Percentiles rank a stretch among this genome's conserved stretches.
Conservation (phyloP, 495 filamentous ascomycete genomes). For the Pyronema domesticum region DNA sequence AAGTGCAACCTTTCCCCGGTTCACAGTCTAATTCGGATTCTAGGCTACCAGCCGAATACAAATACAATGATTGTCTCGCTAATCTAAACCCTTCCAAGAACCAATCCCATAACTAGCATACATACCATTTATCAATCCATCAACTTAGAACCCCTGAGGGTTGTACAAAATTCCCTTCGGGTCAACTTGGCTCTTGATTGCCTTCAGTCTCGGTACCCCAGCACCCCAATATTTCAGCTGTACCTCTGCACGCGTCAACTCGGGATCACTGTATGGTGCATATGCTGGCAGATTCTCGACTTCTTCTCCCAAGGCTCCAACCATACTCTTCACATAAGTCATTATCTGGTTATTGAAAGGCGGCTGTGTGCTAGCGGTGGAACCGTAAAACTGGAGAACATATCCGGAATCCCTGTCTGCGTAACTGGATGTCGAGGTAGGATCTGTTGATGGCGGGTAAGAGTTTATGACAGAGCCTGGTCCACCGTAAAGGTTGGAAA, state of each 20-base stretch:
- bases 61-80: no score
- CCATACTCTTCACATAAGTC: slow-evolving; percentile 31
- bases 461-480: slow-evolving; percentile 30
- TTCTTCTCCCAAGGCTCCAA: slow-evolving; percentile 21
- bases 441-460: slow-evolving; percentile 15
- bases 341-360: slow-evolving; percentile 20
- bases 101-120: no score
- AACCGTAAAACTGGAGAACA: slow-evolving; percentile 39
- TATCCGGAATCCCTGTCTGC: slow-evolving; percentile 38
- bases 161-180: slow-evolving; percentile 41
- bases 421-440: slow-evolving; percentile 33
- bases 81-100: no score
- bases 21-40: no score
- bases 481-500: slow-evolving; percentile 39
- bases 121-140: neutral
- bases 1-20: no score
- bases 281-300: slow-evolving; percentile 34
- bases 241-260: slow-evolving; percentile 28
- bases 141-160: slow-evolving; percentile 37
- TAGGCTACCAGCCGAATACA: no score
- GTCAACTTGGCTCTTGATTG: slow-evolving; percentile 38
- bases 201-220: slow-evolving; percentile 26
- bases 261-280: slow-evolving; percentile 52
- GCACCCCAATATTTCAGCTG: slow-evolving; percentile 39
- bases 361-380: slow-evolving; percentile 15